phyloP scores from a whole-genome alignment of 306 rosid species.

The Quillaja saponaria region DNA sequence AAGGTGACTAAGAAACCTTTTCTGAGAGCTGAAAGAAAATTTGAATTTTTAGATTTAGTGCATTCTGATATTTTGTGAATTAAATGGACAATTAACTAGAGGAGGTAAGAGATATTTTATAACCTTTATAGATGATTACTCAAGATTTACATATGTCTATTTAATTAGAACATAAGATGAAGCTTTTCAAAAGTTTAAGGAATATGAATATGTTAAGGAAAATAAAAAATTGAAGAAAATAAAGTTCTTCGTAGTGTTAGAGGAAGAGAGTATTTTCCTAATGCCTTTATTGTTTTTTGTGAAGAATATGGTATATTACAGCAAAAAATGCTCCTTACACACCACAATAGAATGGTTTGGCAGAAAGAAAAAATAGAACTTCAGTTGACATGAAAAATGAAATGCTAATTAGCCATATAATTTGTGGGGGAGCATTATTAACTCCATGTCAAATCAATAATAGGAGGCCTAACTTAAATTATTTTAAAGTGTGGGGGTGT shows the following conservation, averaged over 20 bases:
- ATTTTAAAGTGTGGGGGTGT: background rate
- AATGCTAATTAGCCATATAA: background rate
- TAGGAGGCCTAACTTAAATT: background rate
- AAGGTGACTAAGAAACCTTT: constrained; percentile 17
- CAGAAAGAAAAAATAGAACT: constrained; percentile 10
- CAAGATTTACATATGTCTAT: background rate
- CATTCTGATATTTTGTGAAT: constrained; percentile 12
- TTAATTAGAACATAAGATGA: background rate
- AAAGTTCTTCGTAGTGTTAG: background rate
- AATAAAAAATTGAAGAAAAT: constrained; percentile 12
- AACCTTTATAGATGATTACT: constrained; percentile 1
- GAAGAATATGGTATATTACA: background rate
- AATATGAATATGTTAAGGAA: background rate
- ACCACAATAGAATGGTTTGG: background rate
- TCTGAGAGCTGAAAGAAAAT: background rate
- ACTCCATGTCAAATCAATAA: background rate
- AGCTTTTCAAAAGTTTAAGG: background rate
- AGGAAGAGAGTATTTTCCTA: constrained; percentile 1
- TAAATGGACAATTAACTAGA: constrained; percentile 10
- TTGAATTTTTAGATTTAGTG: background rate
- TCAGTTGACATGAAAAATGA: background rate
- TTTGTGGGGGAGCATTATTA: background rate
- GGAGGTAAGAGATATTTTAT: background rate
- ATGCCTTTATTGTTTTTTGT: background rate
- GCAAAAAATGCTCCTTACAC: background rate